Percentiles rank a stretch among this genome's conserved stretches.
Evolutionary conservation across 345 rosid genomes (phyloP).

Genomic region (Populus pruinosa): DNA sequence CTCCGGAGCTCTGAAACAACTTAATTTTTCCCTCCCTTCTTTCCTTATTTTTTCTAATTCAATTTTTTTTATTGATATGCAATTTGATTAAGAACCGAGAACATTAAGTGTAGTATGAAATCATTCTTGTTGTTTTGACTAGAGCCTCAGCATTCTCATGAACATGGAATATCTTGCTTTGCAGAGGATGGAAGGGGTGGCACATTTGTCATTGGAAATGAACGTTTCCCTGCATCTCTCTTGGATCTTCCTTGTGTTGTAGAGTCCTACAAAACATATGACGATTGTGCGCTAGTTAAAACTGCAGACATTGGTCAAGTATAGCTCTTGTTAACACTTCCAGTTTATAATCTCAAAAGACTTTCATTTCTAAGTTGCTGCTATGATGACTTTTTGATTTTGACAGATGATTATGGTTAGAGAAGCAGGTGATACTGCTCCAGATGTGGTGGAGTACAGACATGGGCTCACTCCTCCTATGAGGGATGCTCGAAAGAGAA

Average conservation of each 20-base stretch:
- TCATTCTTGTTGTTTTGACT: background rate
- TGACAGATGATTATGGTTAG: slow-evolving; percentile 92
- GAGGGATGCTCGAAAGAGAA: slow-evolving; percentile 96
- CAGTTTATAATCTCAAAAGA: background rate
- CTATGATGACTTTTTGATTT: slow-evolving; percentile 9
- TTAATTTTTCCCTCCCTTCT: background rate
- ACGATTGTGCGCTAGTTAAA: slow-evolving; percentile 82
- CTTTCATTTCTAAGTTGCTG: background rate
- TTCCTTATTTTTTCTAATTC: background rate
- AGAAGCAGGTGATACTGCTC: slow-evolving; percentile 71
- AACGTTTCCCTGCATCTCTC: slow-evolving; percentile 71
- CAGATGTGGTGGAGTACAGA: slow-evolving; percentile 74
- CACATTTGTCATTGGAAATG: slow-evolving; percentile 66
- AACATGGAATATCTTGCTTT: slow-evolving; percentile 7
- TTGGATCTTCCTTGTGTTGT: slow-evolving; percentile 88
- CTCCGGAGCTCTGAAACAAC: background rate
- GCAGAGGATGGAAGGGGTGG: slow-evolving; percentile 93
- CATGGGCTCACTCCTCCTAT: slow-evolving; percentile 96
- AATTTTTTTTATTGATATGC: background rate
- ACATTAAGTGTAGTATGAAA: background rate
- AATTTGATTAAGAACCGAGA: background rate
- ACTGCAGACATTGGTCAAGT: slow-evolving; percentile 96
- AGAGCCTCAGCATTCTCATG: background rate
- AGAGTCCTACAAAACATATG: slow-evolving; percentile 90
- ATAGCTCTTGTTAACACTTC: background rate